Evolutionary conservation across 2,329 filamentous ascomycete genomes (phyloP).

Genomic region (Cladosporium phlei): DNA sequence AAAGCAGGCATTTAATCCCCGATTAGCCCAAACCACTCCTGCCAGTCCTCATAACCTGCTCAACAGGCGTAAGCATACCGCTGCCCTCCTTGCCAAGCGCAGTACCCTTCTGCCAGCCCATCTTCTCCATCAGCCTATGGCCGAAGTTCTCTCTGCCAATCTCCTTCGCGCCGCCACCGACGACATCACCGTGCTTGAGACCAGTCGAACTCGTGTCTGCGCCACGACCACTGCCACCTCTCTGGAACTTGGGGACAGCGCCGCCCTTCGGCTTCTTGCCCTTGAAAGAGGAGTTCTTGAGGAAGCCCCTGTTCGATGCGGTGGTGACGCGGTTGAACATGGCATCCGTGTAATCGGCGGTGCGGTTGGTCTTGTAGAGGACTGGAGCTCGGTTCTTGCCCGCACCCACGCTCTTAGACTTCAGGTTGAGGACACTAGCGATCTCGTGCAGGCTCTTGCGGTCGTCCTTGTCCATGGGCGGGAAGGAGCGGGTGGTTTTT

Average conservation of each 20-base stretch:
- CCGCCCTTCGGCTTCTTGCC: slow-evolving; percentile 19
- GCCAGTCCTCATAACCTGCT: slow-evolving; percentile 78
- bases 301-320: slow-evolving; percentile 46
- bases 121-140: slow-evolving; percentile 84
- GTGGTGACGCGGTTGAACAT: slow-evolving; percentile 43
- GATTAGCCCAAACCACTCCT: slow-evolving; percentile 71
- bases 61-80: slow-evolving; percentile 80
- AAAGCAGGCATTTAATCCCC: too few relatives aligned
- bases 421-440: slow-evolving; percentile 69
- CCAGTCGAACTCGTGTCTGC: slow-evolving; percentile 40
- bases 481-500: slow-evolving; percentile 64
- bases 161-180: slow-evolving; percentile 80
- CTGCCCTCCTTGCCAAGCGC: slow-evolving; percentile 77
- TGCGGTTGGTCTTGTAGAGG: slow-evolving; percentile 68
- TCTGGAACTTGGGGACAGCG: slow-evolving; percentile 1
- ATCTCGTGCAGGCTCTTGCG: slow-evolving; percentile 78
- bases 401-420: slow-evolving; percentile 75
- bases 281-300: slow-evolving; percentile 32
- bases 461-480: slow-evolving; percentile 75
- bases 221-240: slow-evolving; percentile 34
- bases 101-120: slow-evolving; percentile 90
- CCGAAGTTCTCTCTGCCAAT: slow-evolving; percentile 79
- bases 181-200: slow-evolving; percentile 80
- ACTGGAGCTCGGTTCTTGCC: slow-evolving; percentile 70
- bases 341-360: slow-evolving; percentile 54